Conservation (phyloP, 1,139 yeast species). For the Chernovozyma aurita region DNA sequence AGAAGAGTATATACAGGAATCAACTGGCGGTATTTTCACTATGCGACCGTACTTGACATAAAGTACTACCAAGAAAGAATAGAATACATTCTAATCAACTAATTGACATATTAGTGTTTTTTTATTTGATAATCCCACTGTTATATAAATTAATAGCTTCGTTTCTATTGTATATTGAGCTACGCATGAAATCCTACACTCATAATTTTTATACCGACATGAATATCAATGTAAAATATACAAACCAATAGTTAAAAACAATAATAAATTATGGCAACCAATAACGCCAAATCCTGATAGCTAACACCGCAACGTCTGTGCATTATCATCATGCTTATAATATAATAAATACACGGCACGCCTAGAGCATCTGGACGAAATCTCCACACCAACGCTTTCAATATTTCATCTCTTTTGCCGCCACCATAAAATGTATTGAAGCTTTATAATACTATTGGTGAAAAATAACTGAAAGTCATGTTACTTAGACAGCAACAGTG, state of each 20-base stretch:
- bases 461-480: not conserved
- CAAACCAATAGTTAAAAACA: not conserved
- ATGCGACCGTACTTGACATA: no score
- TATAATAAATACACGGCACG: conserved; percentile 49
- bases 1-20: no score
- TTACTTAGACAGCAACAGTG: conserved; percentile 34
- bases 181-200: no score
- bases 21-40: no score
- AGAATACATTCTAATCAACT: no score
- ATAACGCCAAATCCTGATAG: conserved; percentile 51
- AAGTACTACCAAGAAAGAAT: no score
- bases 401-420: not conserved
- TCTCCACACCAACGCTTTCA: conserved; percentile 1
- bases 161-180: no score
- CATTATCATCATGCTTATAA: conserved; percentile 18
- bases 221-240: conserved; percentile 2
- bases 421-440: not conserved
- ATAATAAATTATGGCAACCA: not conserved
- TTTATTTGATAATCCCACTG: no score
- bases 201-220: conserved; percentile 2
- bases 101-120: no score
- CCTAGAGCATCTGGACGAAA: conserved; percentile 49
- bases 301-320: conserved; percentile 61
- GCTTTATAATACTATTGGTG: not conserved
- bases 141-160: no score